phyloP scores from a whole-genome alignment of 352 stramenopile genomes.

The Globisporangium heterothallicum region DNA sequence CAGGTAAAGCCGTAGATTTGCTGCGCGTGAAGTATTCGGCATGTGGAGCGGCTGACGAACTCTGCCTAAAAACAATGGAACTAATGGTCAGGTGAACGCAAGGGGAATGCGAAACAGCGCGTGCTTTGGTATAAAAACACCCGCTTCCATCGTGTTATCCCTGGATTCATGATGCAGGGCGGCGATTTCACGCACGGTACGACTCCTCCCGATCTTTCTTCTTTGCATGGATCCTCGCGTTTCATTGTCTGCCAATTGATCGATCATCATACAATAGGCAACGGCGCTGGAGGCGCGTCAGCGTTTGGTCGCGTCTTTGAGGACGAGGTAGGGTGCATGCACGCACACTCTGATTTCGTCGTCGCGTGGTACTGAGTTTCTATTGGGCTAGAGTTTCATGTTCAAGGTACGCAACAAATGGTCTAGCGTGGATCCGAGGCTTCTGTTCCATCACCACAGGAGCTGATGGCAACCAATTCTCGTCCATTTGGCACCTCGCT shows the following conservation, averaged over 20 bases:
- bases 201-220: too few relatives aligned
- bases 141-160: constrained; percentile 97
- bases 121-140: constrained; percentile 91
- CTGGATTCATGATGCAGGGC: constrained; percentile 98
- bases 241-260: too few relatives aligned
- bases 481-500: constrained; percentile 25
- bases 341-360: not conserved
- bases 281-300: constrained; percentile 90
- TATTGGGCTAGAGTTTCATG: constrained; percentile 91
- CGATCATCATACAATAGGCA: constrained; percentile 41
- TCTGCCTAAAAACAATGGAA: not conserved
- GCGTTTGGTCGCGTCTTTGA: constrained; percentile 94
- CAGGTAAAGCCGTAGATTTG: constrained; percentile 19
- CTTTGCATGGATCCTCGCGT: too few relatives aligned
- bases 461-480: not conserved
- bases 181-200: constrained; percentile 90
- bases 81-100: constrained; percentile 36
- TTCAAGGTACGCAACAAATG: constrained; percentile 39
- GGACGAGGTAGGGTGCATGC: constrained; percentile 80
- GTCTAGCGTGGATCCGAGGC: too few relatives aligned
- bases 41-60: too few relatives aligned
- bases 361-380: too few relatives aligned
- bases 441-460: too few relatives aligned
- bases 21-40: too few relatives aligned
- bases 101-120: constrained; percentile 39